phyloP scores from a whole-genome alignment of 1,284 basidiomycete genomes.

The Rhodofomes roseus region DNA sequence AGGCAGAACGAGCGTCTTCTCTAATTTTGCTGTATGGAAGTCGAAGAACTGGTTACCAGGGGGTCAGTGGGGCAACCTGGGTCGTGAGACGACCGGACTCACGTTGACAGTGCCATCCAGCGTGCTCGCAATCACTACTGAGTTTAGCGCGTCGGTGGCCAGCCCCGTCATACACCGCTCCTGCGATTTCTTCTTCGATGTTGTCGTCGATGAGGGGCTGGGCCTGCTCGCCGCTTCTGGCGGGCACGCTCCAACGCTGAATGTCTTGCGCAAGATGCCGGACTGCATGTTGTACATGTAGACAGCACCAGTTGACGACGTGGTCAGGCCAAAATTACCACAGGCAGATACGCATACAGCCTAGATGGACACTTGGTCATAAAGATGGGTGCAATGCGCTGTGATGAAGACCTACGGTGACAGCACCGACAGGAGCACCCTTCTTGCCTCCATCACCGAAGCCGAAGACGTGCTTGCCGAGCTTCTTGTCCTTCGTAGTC shows the following conservation, averaged over 20 bases:
- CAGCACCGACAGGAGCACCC: conserved; percentile 44
- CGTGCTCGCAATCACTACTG: conserved; percentile 78
- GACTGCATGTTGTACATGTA: conserved; percentile 97
- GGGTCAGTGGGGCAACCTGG: neutral
- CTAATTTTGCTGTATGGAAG: conserved; percentile 80
- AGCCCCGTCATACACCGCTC: conserved; percentile 78
- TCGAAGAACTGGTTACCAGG: conserved; percentile 79
- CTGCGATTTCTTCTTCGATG: conserved; percentile 41
- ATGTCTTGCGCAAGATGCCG: conserved; percentile 81
- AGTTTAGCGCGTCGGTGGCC: conserved; percentile 85
- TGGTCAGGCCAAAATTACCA: conserved; percentile 91
- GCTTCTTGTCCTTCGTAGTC: conserved; percentile 79
- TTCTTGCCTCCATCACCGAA: conserved; percentile 48
- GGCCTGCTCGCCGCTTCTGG: conserved; percentile 40
- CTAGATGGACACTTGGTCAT: conserved; percentile 34
- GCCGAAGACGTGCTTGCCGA: conserved; percentile 72
- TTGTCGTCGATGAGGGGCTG: conserved; percentile 20
- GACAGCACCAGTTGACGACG: conserved; percentile 77
- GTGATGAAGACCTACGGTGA: conserved; percentile 45
- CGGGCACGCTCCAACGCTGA: conserved; percentile 63
- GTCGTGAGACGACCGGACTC: conserved; percentile 28
- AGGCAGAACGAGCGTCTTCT: conserved; percentile 66
- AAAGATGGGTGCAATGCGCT: neutral
- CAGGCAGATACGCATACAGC: conserved; percentile 91
- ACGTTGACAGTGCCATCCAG: conserved; percentile 88